These are phyloP conservation scores for Phytophthora rubi DNA, from an alignment of 352 stramenopile genomes.

Conservation along the genomic window DNA sequence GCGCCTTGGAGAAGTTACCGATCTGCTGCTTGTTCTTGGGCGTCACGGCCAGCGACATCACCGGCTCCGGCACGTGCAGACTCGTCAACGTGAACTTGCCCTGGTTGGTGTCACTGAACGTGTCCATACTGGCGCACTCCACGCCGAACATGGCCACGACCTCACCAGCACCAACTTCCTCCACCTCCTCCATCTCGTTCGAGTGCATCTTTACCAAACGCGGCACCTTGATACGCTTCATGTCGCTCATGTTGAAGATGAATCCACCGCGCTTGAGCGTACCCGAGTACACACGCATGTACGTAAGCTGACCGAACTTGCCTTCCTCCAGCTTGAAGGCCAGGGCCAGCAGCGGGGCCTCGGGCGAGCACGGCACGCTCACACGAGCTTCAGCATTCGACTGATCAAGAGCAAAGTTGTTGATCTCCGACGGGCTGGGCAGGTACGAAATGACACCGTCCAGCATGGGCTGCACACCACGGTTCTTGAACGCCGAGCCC, in stretches of 20 bases:
- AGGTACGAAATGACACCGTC: conserved; percentile 98
- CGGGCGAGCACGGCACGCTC: conserved; percentile 84
- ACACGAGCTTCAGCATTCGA: conserved; percentile 92
- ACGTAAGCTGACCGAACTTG: conserved; percentile 99
- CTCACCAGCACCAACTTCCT: conserved; percentile 94
- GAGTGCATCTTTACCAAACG: conserved; percentile 99
- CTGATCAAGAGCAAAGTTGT: conserved; percentile 97
- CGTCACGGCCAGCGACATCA: conserved; percentile 98
- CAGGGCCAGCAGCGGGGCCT: conserved; percentile 95
- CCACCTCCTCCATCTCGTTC: conserved; percentile 99
- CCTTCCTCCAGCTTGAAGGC: conserved; percentile 99
- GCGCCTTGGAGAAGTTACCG: conserved; percentile 96
- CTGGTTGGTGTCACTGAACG: conserved; percentile 91
- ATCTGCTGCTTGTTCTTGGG: conserved; percentile 95
- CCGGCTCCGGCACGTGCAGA: conserved; percentile 98
- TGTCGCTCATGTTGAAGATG: conserved; percentile 91
- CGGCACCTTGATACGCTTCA: conserved; percentile 96
- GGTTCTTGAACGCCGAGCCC: conserved; percentile 98
- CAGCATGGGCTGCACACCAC: conserved; percentile 98
- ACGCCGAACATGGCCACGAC: conserved; percentile 99
- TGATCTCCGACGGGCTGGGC: conserved; percentile 93
- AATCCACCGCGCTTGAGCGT: conserved; percentile 87
- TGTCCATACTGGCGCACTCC: conserved; percentile 99
- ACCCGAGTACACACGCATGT: conserved; percentile 95
- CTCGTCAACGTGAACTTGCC: conserved; percentile 95